Evolutionary conservation across 192 early-diverging fungal genomes (phyloP).

Genomic region (Blastocladiella britannica): DNA sequence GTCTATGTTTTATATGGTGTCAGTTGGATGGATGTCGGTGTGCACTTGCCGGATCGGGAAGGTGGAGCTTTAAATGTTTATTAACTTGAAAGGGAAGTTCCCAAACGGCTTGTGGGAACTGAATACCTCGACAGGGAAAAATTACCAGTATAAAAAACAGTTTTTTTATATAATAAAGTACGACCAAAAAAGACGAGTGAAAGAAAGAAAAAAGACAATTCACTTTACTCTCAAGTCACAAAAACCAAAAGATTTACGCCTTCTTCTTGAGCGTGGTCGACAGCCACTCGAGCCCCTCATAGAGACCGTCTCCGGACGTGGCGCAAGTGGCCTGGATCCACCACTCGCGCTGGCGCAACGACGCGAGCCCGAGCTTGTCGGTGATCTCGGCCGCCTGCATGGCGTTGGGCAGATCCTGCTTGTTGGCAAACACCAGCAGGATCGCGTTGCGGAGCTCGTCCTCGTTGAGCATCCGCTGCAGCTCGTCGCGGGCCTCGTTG

Average conservation of each 20-base stretch:
- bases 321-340: conserved; percentile 87
- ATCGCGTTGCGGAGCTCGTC: conserved; percentile 81
- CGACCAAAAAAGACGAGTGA: too few relatives aligned
- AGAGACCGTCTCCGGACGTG: conserved; percentile 83
- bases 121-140: too few relatives aligned
- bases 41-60: too few relatives aligned
- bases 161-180: too few relatives aligned
- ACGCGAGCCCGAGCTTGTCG: conserved; percentile 75
- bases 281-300: conserved; percentile 94
- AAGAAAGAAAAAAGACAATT: too few relatives aligned
- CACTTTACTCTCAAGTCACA: too few relatives aligned
- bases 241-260: background rate
- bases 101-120: too few relatives aligned
- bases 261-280: conserved; percentile 26
- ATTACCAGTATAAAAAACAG: too few relatives aligned
- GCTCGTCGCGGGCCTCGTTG: conserved; percentile 78
- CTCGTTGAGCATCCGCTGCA: conserved; percentile 87
- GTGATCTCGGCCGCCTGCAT: conserved; percentile 86
- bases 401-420: conserved; percentile 95
- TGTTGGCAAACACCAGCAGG: conserved; percentile 93
- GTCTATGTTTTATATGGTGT: too few relatives aligned
- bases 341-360: conserved; percentile 66
- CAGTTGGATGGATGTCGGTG: too few relatives aligned
- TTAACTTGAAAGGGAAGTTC: too few relatives aligned
- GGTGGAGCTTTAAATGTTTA: too few relatives aligned